phyloP scores from a whole-genome alignment of 495 filamentous ascomycete genomes.

The Aspergillus campestris region DNA sequence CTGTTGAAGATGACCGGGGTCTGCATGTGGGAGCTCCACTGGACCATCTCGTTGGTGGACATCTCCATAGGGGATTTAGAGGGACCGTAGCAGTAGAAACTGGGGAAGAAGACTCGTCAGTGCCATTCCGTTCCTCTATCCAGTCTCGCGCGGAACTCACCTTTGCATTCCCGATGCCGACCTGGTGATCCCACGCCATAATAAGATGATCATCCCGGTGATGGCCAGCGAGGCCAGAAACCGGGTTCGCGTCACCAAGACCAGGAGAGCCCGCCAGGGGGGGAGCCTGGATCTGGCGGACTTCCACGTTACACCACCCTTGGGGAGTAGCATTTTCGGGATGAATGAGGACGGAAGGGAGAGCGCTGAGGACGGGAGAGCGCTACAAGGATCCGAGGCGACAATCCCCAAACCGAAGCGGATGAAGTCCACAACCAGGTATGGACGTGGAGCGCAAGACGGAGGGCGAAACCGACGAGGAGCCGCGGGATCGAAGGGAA shows the following conservation, averaged over 20 bases:
- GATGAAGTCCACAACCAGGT: no score
- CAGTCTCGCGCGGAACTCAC: conserved; percentile 34
- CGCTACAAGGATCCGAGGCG: no score
- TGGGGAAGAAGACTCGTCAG: conserved; percentile 21
- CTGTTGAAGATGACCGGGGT: conserved; percentile 95
- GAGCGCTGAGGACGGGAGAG: not conserved
- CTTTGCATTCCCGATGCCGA: conserved; percentile 87
- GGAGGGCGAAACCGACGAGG: not conserved
- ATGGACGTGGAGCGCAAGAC: not conserved
- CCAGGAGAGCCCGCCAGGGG: conserved; percentile 69
- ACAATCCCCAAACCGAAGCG: no score
- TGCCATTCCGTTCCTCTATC: not conserved
- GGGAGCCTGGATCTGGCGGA: conserved; percentile 74
- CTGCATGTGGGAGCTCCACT: conserved; percentile 79
- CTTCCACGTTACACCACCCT: conserved; percentile 90
- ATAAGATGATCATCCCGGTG: conserved; percentile 63
- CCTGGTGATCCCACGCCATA: conserved; percentile 81
- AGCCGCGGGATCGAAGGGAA: not conserved
- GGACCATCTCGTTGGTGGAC: conserved; percentile 77
- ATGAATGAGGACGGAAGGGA: conserved; percentile 2
- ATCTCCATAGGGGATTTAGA: conserved; percentile 90
- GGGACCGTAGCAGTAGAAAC: conserved; percentile 96
- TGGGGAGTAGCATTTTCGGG: conserved; percentile 63
- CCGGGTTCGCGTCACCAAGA: conserved; percentile 68
- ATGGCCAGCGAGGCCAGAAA: conserved; percentile 69